Evolutionary conservation across 805 yeast species (phyloP), one percentile per base, ranked within the genome.

Genomic region (Maudiozyma saulgeensis): DNA sequence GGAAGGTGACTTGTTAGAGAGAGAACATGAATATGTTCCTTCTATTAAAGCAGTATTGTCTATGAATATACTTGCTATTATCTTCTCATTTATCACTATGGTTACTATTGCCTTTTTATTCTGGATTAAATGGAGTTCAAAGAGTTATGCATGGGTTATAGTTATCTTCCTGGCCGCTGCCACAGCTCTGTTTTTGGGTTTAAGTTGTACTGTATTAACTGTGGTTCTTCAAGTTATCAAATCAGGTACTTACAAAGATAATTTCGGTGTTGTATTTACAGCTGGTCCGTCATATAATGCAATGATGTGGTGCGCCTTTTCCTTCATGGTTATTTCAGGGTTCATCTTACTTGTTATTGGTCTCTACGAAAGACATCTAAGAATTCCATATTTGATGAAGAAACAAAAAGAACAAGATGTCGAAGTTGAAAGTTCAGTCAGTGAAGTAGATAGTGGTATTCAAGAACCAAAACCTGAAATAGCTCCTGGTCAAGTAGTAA

Each of bases 1-100:
- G 35, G 60, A 57, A 11, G 70, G 69, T 54, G 53, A 62, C 34
- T 51, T 66, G 47, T 54, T 57, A 53, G 34, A 56, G 12, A 63
- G 62, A 47, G 59, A 66, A 53, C 61, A 61, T 41, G 62, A 62
- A 46, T 66, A 65, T 47, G 65, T 61, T 19, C 68, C 70, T 11
- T 61, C 64, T 6, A 53, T 65, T 31, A 57, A 53, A 38, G 65
- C 68, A 3, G 54, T 59, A 16, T 51, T 66, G 41, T 61, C 69
- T 6, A 53, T 62, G 53, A 55, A 56, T 38, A 43, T 63, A n/a
- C 34, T 64, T 37, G 42, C 61, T 4, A 58, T 64, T 44, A 49
- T 64, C 12, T 39, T 49, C 16, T 43, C 63, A 2, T 59, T 63
- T 46, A 40, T 56, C 48, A 45, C 56, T 12, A 47, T 63, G 44